Conservation (phyloP, 352 stramenopile species). For the Elongisporangium prolatum region DNA sequence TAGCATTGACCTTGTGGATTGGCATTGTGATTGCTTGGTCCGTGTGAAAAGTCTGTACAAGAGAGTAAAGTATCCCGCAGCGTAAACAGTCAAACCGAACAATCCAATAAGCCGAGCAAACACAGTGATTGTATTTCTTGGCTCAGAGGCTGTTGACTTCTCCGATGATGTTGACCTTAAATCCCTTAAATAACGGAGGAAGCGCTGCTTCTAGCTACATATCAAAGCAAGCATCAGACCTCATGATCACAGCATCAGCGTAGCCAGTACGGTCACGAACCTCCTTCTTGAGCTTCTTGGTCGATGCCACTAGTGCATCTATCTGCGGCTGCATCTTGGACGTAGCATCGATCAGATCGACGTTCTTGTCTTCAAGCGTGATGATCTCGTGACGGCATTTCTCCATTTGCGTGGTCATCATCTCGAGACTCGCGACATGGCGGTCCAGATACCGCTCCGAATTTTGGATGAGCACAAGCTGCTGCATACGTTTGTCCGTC, state of each 20-base stretch:
- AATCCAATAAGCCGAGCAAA: neutral
- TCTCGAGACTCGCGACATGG: conserved; percentile 61
- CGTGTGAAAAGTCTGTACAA: neutral
- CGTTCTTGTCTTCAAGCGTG: conserved; percentile 68
- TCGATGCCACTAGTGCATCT: conserved; percentile 33
- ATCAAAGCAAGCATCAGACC: neutral
- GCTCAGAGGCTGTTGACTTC: conserved; percentile 69
- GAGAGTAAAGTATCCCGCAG: neutral
- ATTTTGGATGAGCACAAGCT: conserved; percentile 71
- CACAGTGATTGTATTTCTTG: neutral
- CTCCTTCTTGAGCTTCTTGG: conserved; percentile 70
- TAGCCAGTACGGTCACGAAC: conserved; percentile 20
- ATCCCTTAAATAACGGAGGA: conserved; percentile 66
- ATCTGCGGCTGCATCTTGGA: conserved; percentile 55
- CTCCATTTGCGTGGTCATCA: conserved; percentile 65
- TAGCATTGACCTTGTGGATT: neutral
- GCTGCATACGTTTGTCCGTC: conserved; percentile 64
- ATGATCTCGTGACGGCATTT: conserved; percentile 68
- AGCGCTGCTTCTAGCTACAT: conserved; percentile 50
- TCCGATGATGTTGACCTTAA: conserved; percentile 79
- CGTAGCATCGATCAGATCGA: conserved; percentile 55
- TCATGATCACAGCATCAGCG: neutral
- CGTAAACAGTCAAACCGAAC: neutral
- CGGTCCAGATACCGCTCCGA: conserved; percentile 71
- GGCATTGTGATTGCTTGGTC: neutral